Evolutionary conservation across 2,329 filamentous ascomycete genomes (phyloP).

Genomic region (Verticillium isaacii): DNA sequence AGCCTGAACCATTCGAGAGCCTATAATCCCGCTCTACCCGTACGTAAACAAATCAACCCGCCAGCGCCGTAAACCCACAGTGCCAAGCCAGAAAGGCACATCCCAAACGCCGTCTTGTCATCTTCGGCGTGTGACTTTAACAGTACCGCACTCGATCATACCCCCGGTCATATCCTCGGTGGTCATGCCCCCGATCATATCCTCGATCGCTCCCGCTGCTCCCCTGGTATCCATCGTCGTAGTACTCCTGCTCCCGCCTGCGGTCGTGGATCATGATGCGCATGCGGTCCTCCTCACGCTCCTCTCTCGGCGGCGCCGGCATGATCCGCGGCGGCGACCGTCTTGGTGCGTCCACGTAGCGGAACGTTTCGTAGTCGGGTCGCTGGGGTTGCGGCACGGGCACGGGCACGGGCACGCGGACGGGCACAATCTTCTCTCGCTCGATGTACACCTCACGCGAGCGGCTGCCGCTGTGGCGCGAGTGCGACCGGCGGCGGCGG

Average conservation of each 20-base stretch:
- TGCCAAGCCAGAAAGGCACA: not conserved
- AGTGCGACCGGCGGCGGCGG: slow-evolving; percentile 7
- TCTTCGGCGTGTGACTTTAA: not conserved
- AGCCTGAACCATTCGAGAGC: not conserved
- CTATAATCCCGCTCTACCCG: not conserved
- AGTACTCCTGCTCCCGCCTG: slow-evolving; percentile 25
- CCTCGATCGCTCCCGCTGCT: not conserved
- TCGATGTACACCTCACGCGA: slow-evolving; percentile 19
- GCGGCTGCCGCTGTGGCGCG: slow-evolving; percentile 23
- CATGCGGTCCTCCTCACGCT: slow-evolving; percentile 25
- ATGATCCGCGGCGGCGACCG: slow-evolving; percentile 26
- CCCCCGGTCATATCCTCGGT: not conserved
- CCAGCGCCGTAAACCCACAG: not conserved
- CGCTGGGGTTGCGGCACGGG: slow-evolving; percentile 27
- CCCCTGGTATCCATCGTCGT: slow-evolving; percentile 8
- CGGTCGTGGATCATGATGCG: slow-evolving; percentile 28
- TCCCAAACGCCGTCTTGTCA: not conserved
- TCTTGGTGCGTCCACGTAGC: slow-evolving; percentile 47
- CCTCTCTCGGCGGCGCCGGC: slow-evolving; percentile 18
- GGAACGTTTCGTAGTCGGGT: slow-evolving; percentile 42
- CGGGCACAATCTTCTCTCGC: slow-evolving; percentile 42
- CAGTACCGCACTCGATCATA: not conserved
- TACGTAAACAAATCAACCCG: not conserved
- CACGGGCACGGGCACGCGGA: slow-evolving; percentile 35
- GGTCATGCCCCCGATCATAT: not conserved